A percentile compares a stretch with the other conserved stretches of the same genome.
phyloP scores from a whole-genome alignment of 495 filamentous ascomycete species.

The Amniculicola lignicola region DNA sequence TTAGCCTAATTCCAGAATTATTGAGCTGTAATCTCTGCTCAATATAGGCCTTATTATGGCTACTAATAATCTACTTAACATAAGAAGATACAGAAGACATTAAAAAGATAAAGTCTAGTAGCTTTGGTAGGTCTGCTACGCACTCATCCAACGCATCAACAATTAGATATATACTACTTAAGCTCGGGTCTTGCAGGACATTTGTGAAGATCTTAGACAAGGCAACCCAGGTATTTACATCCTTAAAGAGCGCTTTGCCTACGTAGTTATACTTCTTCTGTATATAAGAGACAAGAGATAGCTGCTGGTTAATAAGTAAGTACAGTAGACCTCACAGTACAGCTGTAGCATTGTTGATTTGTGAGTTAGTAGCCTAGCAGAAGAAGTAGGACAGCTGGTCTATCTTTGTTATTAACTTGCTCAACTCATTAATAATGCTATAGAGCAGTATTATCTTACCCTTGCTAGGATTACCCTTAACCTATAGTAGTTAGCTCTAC shows the following conservation, averaged over 20 bases:
- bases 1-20: slow-evolving; percentile 24
- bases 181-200: slow-evolving; percentile 34
- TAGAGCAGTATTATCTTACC: too few species aligned
- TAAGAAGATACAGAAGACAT: slow-evolving; percentile 12
- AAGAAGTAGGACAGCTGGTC: slow-evolving; percentile 10
- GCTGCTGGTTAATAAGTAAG: too few species aligned
- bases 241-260: too few species aligned
- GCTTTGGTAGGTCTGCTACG: background rate
- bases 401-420: slow-evolving; percentile 4
- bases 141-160: slow-evolving; percentile 10
- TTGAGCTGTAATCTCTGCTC: slow-evolving; percentile 33
- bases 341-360: slow-evolving; percentile 33
- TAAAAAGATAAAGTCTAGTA: slow-evolving; percentile 28
- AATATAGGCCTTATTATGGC: slow-evolving; percentile 42
- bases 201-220: slow-evolving; percentile 36
- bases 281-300: too few species aligned
- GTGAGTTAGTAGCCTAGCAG: slow-evolving; percentile 16
- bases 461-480: too few species aligned
- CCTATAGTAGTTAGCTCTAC: background rate
- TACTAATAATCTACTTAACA: slow-evolving; percentile 43
- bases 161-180: slow-evolving; percentile 37
- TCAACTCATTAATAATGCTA: slow-evolving; percentile 11
- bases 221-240: slow-evolving; percentile 38
- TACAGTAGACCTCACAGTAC: slow-evolving; percentile 45
- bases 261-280: too few species aligned